Conservation (phyloP, 2,329 filamentous ascomycete species). For the Hawksworthiomyces lignivorus region DNA sequence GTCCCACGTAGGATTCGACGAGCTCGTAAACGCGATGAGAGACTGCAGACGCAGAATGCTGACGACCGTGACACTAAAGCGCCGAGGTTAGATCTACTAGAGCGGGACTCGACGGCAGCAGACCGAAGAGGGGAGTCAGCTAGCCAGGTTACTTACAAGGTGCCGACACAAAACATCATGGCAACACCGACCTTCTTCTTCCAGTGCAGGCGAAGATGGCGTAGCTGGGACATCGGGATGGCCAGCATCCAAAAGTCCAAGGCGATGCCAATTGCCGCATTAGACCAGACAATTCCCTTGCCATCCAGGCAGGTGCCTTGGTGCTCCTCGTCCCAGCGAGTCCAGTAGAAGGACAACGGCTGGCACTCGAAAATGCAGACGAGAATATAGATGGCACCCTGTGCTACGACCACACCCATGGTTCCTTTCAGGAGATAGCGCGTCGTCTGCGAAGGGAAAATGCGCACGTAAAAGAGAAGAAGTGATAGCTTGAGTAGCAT, state of each 20-base stretch:
- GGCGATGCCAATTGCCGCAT: constrained; percentile 42
- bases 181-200: constrained; percentile 39
- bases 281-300: constrained; percentile 41
- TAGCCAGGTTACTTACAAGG: constrained; percentile 23
- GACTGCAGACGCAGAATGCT: constrained; percentile 22
- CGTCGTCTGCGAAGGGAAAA: constrained; percentile 37
- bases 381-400: constrained; percentile 29
- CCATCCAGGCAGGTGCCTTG: constrained; percentile 40
- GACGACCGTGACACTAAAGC: no score
- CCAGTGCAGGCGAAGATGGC: constrained; percentile 31
- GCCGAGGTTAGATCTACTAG: no score
- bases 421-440: constrained; percentile 33
- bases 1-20: no score
- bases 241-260: constrained; percentile 44
- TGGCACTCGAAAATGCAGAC: constrained; percentile 41
- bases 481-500: constrained; percentile 42
- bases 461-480: constrained; percentile 45
- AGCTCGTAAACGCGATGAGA: constrained; percentile 22
- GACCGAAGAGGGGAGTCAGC: no score
- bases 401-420: no score
- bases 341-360: constrained; percentile 46
- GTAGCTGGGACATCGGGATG: constrained; percentile 38
- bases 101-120: no score
- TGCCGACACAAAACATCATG: constrained; percentile 40
- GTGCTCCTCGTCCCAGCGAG: constrained; percentile 39